Conservation (phyloP, 495 filamentous ascomycete species). For the Xylaria castorea region DNA sequence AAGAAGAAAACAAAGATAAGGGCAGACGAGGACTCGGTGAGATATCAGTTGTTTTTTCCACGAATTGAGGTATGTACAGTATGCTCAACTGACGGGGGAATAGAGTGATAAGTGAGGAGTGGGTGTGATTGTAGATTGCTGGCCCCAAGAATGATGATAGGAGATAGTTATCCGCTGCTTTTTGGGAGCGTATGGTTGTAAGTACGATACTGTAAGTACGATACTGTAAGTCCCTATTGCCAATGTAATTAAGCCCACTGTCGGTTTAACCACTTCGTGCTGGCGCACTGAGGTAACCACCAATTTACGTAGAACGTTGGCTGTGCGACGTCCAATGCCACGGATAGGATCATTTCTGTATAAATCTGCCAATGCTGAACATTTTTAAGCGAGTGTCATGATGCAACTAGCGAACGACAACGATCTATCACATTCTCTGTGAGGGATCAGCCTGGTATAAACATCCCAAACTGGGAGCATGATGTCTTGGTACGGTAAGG, state of each 20-base stretch:
- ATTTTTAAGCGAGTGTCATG: conserved; percentile 13
- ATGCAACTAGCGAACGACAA: not conserved
- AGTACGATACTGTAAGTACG: not conserved
- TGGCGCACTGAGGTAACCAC: not conserved
- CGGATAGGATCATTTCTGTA: not conserved
- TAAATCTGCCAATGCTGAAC: not conserved
- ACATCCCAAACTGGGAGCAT: conserved; percentile 2
- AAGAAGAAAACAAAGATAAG: not conserved
- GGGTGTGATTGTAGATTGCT: not conserved
- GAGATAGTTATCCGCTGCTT: not conserved
- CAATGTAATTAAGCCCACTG: not conserved
- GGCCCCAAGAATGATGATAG: not conserved
- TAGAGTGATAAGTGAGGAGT: conserved; percentile 6
- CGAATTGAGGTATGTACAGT: not conserved
- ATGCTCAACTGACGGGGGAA: not conserved
- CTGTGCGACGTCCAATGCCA: conserved; percentile 7
- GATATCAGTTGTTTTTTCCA: not conserved
- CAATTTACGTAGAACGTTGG: not conserved
- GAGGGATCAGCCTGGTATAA: conserved; percentile 9
- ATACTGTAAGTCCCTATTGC: not conserved
- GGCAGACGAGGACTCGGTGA: not conserved
- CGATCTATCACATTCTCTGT: not conserved
- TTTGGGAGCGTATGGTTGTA: not conserved
- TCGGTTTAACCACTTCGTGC: not conserved
- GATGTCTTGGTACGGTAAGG: conserved; percentile 20